phyloP scores from a whole-genome alignment of 2,329 filamentous ascomycete genomes.

The Cytospora mali region DNA sequence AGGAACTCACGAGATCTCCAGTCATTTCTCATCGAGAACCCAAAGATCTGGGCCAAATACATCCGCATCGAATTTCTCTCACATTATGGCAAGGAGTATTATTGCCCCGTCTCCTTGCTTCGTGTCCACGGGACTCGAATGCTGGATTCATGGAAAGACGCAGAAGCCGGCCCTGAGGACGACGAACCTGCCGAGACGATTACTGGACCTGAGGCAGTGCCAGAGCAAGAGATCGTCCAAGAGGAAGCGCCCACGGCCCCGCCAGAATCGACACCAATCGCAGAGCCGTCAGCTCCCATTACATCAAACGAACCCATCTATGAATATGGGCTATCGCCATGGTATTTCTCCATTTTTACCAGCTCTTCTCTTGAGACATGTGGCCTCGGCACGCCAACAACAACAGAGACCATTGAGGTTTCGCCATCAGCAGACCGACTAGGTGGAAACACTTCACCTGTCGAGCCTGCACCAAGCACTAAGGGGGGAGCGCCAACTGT shows the following conservation, averaged over 20 bases:
- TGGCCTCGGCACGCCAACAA: slow-evolving; percentile 33
- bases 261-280: slow-evolving; percentile 6
- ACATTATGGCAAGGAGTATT: slow-evolving; percentile 96
- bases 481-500: neutral
- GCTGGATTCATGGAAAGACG: slow-evolving; percentile 89
- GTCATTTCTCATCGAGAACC: slow-evolving; percentile 90
- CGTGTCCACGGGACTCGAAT: slow-evolving; percentile 95
- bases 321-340: slow-evolving; percentile 33
- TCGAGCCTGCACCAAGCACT: slow-evolving; percentile 7
- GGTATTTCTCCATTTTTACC: slow-evolving; percentile 32
- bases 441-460: slow-evolving; percentile 4
- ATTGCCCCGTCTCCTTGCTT: slow-evolving; percentile 88
- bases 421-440: slow-evolving; percentile 21
- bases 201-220: slow-evolving; percentile 36
- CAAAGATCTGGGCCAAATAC: slow-evolving; percentile 94
- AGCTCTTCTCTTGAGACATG: slow-evolving; percentile 32
- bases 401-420: slow-evolving; percentile 31
- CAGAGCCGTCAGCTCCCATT: neutral
- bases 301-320: slow-evolving; percentile 9
- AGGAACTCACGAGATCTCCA: slow-evolving; percentile 93
- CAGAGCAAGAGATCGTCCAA: slow-evolving; percentile 34
- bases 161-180: slow-evolving; percentile 69
- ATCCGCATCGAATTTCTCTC: slow-evolving; percentile 87
- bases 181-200: slow-evolving; percentile 51
- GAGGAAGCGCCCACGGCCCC: slow-evolving; percentile 15